Base-by-base conservation (phyloP, 2,329 filamentous ascomycete genomes). In the Xylaria sp. region DNA sequence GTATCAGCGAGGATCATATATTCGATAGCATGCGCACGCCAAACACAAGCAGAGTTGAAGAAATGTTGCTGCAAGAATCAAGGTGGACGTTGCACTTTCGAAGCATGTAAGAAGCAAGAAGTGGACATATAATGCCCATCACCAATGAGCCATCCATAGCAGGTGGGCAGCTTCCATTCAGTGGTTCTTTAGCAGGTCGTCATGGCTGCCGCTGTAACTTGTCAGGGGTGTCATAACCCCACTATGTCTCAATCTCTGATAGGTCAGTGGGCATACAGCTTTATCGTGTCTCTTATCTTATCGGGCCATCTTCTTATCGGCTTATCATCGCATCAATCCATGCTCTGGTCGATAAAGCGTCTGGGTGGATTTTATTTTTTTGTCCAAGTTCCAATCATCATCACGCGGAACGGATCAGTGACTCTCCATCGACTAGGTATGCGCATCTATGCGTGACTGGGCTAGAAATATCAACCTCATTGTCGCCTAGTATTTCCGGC, bases 71-170 rank as follows among this genome's bases (percentile, higher is more conserved):
- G 50, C 30, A 30, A 23, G 56, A 47, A 57, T 37, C 48, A 48
- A 59, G 19, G n/a, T 55, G 44, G 52, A 46, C 51, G 59, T 59
- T 62, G 16, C 16, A 16, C 16, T 16, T 16, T 16, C 16, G 57
- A 62, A 54, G 57, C 56, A 59, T 9, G 37, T 42, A 42, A 9
- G 11, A 42, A 13, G 37, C 8, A 42, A 42, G 37, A 42, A 42
- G 37, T 9, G 37, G 8, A 42, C 37, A 42, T 16, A 37, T 42
- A 42, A 42, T 42, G 37, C 3, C 23, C 23, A 5, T 30, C 5
- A 30, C 23, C 5, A 30, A 30, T 30, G 5, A 30, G 23, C 4
- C 23, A 30, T 30, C 23, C 23, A 5, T 30, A 30, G 5, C 23
- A 30, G 23, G 23, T 30, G 23, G 23, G 23, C 23, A 30, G 23